Conservation (phyloP, 2,329 filamentous ascomycete species). For the Grosmannia penicillata region DNA sequence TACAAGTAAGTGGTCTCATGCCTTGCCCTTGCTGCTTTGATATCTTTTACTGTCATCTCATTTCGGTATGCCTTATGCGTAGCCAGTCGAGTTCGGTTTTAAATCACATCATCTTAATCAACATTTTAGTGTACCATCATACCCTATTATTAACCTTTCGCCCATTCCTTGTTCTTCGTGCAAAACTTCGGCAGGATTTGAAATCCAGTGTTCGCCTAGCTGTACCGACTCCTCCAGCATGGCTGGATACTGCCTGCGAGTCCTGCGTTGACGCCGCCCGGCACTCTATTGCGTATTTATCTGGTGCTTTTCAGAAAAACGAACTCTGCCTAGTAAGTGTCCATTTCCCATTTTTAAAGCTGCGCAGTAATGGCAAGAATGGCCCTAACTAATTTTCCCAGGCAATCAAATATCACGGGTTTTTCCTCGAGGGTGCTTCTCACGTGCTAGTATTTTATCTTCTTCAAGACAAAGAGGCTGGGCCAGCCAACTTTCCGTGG, state of each 20-base stretch:
- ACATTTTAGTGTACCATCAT: slow-evolving; percentile 11
- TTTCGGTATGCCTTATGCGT: neutral
- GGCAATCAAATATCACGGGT: slow-evolving; percentile 8
- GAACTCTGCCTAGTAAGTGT: slow-evolving; percentile 5
- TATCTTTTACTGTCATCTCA: neutral
- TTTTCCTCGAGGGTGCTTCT: slow-evolving; percentile 10
- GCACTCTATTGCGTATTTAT: slow-evolving; percentile 7
- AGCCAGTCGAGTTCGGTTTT: too few species aligned
- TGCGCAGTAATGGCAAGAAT: too few species aligned
- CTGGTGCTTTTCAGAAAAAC: slow-evolving; percentile 5
- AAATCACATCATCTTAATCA: too few species aligned
- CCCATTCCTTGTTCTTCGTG: slow-evolving; percentile 9
- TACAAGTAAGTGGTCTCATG: slow-evolving; percentile 3
- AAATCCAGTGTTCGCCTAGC: neutral
- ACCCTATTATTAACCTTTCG: slow-evolving; percentile 9
- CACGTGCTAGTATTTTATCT: slow-evolving; percentile 7
- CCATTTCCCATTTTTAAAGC: too few species aligned
- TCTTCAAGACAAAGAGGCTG: slow-evolving; percentile 3
- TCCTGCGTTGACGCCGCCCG: slow-evolving; percentile 9
- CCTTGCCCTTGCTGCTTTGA: neutral
- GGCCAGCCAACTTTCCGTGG: slow-evolving; percentile 6
- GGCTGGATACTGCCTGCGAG: slow-evolving; percentile 9
- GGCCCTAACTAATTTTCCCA: neutral
- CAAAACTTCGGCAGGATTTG: slow-evolving; percentile 7
- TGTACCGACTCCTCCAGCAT: slow-evolving; percentile 7